Conservation (phyloP, 192 early-diverging fungal species). For the Diversispora epigaea region DNA sequence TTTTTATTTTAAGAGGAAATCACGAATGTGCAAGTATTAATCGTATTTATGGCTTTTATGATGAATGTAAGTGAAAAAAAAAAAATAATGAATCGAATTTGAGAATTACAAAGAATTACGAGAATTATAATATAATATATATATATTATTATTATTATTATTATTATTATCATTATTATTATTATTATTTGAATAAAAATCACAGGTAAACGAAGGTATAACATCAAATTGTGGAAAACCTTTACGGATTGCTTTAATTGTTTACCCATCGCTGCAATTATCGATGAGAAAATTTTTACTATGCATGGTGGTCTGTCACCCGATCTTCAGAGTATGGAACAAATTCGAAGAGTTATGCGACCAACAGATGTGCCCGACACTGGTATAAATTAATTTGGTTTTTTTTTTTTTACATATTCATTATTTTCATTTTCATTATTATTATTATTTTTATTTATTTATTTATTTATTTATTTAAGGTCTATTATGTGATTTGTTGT, state of each 20-base stretch:
- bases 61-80: conserved; percentile 78
- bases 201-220: conserved; percentile 90
- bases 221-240: conserved; percentile 99
- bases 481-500: conserved; percentile 91
- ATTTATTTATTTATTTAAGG: conserved; percentile 45
- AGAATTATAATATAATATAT: neutral
- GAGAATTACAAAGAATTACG: neutral
- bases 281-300: conserved; percentile 97
- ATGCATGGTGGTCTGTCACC: conserved; percentile 99
- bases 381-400: conserved; percentile 53
- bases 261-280: conserved; percentile 93
- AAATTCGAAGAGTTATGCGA: conserved; percentile 94
- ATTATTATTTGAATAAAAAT: conserved; percentile 8
- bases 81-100: neutral
- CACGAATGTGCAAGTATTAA: conserved; percentile 98
- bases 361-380: conserved; percentile 98
- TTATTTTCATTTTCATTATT: conserved; percentile 1
- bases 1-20: conserved; percentile 98
- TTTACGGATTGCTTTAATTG: conserved; percentile 99
- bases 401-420: neutral
- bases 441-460: neutral
- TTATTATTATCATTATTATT: neutral
- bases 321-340: conserved; percentile 96
- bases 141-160: conserved; percentile 10
- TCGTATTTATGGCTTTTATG: conserved; percentile 98